A percentile compares a stretch with the other conserved stretches of the same genome.
Conservation (phyloP, 768 basidiomycete genomes). For the Boletus barrowsii region DNA sequence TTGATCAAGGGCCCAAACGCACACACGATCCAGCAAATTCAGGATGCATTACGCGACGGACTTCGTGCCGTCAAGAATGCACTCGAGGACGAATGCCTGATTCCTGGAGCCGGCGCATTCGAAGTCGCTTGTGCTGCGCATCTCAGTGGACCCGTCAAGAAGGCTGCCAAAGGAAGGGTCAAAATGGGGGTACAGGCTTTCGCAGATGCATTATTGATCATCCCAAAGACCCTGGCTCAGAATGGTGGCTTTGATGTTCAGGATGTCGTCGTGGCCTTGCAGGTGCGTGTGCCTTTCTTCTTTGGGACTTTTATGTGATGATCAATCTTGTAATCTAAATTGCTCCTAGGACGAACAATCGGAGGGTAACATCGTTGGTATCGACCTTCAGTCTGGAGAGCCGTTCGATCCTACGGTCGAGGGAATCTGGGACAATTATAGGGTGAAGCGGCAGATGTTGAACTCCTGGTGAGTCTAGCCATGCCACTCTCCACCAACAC, state of each 20-base stretch:
- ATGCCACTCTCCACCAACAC: constrained; percentile 10
- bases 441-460: constrained; percentile 98
- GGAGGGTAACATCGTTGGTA: constrained; percentile 88
- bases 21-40: constrained; percentile 94
- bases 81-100: constrained; percentile 81
- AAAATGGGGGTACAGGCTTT: constrained; percentile 98
- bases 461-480: constrained; percentile 77
- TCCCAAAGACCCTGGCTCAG: constrained; percentile 93
- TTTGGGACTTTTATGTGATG: neutral
- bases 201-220: constrained; percentile 89
- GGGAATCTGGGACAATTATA: constrained; percentile 98
- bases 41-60: constrained; percentile 97
- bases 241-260: constrained; percentile 98
- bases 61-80: constrained; percentile 96
- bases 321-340: constrained; percentile 11
- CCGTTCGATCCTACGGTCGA: constrained; percentile 94
- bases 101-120: constrained; percentile 98
- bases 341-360: constrained; percentile 78
- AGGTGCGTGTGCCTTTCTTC: constrained; percentile 47
- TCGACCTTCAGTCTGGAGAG: constrained; percentile 91
- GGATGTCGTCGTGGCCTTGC: constrained; percentile 87
- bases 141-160: constrained; percentile 75
- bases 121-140: constrained; percentile 90
- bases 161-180: constrained; percentile 84
- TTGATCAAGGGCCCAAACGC: constrained; percentile 97